phyloP scores from a whole-genome alignment of 257 asterid species.

The Echium plantagineum region DNA sequence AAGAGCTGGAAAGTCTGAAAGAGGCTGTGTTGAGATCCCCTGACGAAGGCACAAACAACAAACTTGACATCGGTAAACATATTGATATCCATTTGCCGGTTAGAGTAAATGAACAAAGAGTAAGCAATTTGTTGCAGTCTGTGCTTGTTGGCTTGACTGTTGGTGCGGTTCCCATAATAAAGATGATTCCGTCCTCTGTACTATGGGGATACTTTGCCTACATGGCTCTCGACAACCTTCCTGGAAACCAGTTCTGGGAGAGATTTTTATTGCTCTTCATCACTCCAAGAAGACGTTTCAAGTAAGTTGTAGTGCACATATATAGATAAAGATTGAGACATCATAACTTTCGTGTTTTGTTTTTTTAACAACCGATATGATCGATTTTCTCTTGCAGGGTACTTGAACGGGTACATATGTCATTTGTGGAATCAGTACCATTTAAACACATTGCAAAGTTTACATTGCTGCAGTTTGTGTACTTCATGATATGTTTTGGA shows the following conservation, averaged over 20 bases:
- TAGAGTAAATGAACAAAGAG: slow-evolving; percentile 90
- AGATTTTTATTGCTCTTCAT: slow-evolving; percentile 63
- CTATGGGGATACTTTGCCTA: slow-evolving; percentile 98
- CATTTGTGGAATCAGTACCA: slow-evolving; percentile 79
- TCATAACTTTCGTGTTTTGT: too few relatives aligned
- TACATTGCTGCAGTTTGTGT: slow-evolving; percentile 49
- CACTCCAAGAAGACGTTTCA: slow-evolving; percentile 86
- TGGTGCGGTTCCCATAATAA: slow-evolving; percentile 64
- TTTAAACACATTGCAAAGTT: slow-evolving; percentile 64
- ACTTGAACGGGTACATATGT: slow-evolving; percentile 61
- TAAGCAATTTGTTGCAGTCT: slow-evolving; percentile 85
- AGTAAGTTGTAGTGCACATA: slow-evolving; percentile 33
- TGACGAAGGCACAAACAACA: slow-evolving; percentile 24
- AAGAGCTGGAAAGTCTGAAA: slow-evolving; percentile 64
- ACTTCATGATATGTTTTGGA: slow-evolving; percentile 64
- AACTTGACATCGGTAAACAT: slow-evolving; percentile 60
- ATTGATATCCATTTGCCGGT: slow-evolving; percentile 85
- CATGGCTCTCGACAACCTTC: slow-evolving; percentile 97
- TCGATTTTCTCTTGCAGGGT: slow-evolving; percentile 32
- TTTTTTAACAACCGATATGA: neutral
- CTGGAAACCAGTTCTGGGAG: slow-evolving; percentile 96
- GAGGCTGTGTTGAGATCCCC: slow-evolving; percentile 69
- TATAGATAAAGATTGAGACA: neutral
- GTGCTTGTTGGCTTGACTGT: slow-evolving; percentile 62
- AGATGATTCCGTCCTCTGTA: slow-evolving; percentile 81